Percentiles rank a stretch among this genome's conserved stretches.
phyloP scores from a whole-genome alignment of 495 filamentous ascomycete species.

The Podospora fimiseda region DNA sequence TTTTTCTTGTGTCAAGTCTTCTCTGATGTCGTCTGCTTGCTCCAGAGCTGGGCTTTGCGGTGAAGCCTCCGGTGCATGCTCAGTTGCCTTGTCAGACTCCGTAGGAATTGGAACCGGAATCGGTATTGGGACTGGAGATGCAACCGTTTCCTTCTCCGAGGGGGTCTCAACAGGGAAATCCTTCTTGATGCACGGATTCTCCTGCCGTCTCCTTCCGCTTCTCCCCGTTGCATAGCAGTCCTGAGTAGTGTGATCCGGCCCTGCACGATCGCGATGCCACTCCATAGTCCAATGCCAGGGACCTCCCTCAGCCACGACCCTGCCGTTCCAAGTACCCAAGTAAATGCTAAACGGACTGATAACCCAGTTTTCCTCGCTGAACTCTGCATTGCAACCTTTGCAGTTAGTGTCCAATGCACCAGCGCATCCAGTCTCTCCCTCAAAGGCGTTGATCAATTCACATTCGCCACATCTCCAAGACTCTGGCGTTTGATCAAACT shows the following conservation, averaged over 20 bases:
- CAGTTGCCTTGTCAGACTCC: not conserved
- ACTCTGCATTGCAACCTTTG: constrained; percentile 5
- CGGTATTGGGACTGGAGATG: not conserved
- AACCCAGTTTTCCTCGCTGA: constrained; percentile 19
- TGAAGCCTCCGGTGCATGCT: too few relatives aligned
- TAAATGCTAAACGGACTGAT: constrained; percentile 17
- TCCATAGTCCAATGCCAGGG: constrained; percentile 18
- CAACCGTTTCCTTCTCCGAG: not conserved
- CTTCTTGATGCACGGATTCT: constrained; percentile 18
- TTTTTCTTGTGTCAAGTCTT: too few relatives aligned
- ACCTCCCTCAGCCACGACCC: constrained; percentile 13
- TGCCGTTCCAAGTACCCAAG: constrained; percentile 20
- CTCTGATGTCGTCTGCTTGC: too few relatives aligned
- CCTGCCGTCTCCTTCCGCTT: constrained; percentile 13
- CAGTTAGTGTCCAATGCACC: constrained; percentile 12
- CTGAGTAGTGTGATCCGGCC: constrained; percentile 8
- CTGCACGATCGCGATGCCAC: constrained; percentile 15
- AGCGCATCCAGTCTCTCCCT: too few relatives aligned
- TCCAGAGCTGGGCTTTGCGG: too few relatives aligned
- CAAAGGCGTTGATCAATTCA: constrained; percentile 15
- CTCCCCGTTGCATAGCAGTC: constrained; percentile 12
- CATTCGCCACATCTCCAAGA: constrained; percentile 15
- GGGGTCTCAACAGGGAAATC: not conserved
- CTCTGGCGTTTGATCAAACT: constrained; percentile 21
- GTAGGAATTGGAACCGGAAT: not conserved